Percentiles rank a stretch among this genome's conserved stretches.
Evolutionary conservation across 2,329 filamentous ascomycete species (phyloP).

Genomic region (Phaeosphaeriaceae sp.): DNA sequence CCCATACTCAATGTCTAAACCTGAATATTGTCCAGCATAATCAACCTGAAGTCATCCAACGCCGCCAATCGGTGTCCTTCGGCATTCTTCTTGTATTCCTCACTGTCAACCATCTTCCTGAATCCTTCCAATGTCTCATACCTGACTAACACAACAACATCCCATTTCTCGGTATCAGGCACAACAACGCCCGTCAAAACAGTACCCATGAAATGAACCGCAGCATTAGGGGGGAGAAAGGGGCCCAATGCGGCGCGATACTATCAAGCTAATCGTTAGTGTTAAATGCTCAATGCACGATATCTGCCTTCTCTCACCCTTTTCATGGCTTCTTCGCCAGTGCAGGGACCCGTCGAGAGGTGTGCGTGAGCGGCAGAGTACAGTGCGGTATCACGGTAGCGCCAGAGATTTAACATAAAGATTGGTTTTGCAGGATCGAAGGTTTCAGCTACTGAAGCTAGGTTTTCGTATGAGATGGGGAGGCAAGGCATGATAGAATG

Average conservation of each 20-base stretch:
- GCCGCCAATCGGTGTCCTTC: slow-evolving; percentile 15
- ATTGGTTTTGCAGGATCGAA: slow-evolving; percentile 18
- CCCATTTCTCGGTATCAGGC: slow-evolving; percentile 12
- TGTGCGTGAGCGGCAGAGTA: slow-evolving; percentile 15
- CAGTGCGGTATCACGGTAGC: slow-evolving; percentile 6
- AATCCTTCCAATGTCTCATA: slow-evolving; percentile 15
- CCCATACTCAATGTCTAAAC: neutral
- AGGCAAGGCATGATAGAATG: neutral
- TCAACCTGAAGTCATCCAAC: slow-evolving; percentile 16
- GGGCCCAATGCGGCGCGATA: slow-evolving; percentile 13
- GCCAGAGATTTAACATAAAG: slow-evolving; percentile 28
- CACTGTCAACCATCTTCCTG: slow-evolving; percentile 15
- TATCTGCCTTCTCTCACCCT: neutral
- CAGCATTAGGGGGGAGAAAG: slow-evolving; percentile 9
- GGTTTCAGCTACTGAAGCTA: neutral
- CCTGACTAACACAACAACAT: slow-evolving; percentile 9
- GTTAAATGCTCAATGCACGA: neutral
- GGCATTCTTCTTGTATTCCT: slow-evolving; percentile 13
- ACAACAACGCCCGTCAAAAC: neutral
- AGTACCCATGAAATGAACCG: slow-evolving; percentile 3
- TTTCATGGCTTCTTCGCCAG: slow-evolving; percentile 17
- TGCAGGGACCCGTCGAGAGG: slow-evolving; percentile 13
- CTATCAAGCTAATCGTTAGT: neutral
- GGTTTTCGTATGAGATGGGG: neutral
- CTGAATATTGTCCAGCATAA: slow-evolving; percentile 11